A percentile compares a stretch with the other conserved stretches of the same genome.
Evolutionary conservation across 1,139 yeast genomes (phyloP).

Genomic region (Blastobotrys petasosporus): DNA sequence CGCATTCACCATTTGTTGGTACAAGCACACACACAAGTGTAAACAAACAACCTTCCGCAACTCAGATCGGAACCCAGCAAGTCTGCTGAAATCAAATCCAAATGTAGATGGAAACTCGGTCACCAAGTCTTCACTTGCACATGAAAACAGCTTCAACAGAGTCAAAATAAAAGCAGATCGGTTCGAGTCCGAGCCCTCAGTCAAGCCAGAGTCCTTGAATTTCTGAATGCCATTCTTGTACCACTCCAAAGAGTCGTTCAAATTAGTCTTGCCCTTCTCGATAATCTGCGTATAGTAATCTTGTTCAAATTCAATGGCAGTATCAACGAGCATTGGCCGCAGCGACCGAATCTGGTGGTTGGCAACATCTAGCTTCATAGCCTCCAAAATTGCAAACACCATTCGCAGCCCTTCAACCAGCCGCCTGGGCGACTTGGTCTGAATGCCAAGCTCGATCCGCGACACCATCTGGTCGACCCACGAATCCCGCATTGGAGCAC

Average conservation of each 20-base stretch:
- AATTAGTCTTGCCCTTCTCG: slow-evolving; percentile 58
- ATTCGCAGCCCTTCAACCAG: slow-evolving; percentile 73
- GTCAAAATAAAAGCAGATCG: slow-evolving; percentile 40
- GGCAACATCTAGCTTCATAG: slow-evolving; percentile 95
- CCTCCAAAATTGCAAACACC: slow-evolving; percentile 80
- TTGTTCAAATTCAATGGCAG: slow-evolving; percentile 88
- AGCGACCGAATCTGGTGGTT: slow-evolving; percentile 86
- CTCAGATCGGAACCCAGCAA: slow-evolving; percentile 74
- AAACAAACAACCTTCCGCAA: slow-evolving; percentile 79
- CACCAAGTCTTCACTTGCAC: slow-evolving; percentile 62
- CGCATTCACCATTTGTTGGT: slow-evolving; percentile 57
- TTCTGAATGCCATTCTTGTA: slow-evolving; percentile 35
- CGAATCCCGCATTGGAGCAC: slow-evolving; percentile 93
- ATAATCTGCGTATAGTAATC: slow-evolving; percentile 76
- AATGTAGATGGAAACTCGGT: slow-evolving; percentile 78
- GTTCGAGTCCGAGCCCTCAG: slow-evolving; percentile 14
- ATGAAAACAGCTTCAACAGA: slow-evolving; percentile 58
- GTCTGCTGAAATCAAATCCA: slow-evolving; percentile 81
- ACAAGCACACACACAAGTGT: slow-evolving; percentile 65
- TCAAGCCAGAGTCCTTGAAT: slow-evolving; percentile 4
- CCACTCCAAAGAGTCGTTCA: slow-evolving; percentile 68
- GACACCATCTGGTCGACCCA: slow-evolving; percentile 82
- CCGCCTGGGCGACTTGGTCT: slow-evolving; percentile 46
- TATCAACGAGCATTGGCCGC: slow-evolving; percentile 77
- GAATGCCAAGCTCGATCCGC: slow-evolving; percentile 59